Evolutionary conservation across 1,284 basidiomycete genomes (phyloP).

Genomic region (Ganoderma lingzhi): DNA sequence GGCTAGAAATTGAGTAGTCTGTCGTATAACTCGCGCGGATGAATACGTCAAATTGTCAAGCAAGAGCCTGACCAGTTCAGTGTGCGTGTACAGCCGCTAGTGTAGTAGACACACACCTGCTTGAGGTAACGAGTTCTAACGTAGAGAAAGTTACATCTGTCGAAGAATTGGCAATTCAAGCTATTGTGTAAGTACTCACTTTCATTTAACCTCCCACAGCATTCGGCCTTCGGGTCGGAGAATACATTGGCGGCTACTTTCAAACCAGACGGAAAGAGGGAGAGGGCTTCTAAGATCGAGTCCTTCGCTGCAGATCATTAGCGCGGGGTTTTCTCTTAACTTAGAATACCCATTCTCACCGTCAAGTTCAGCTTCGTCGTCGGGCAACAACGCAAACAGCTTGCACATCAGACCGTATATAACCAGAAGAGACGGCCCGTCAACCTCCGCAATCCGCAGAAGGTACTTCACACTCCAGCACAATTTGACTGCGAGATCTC

Average conservation of each 20-base stretch:
- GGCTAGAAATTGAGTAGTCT: conserved; percentile 43
- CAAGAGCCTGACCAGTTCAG: not conserved
- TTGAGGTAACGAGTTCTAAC: not conserved
- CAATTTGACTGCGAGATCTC: conserved; percentile 28
- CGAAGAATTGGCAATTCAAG: not conserved
- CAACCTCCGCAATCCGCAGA: conserved; percentile 14
- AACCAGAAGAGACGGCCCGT: not conserved
- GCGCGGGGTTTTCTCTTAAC: not conserved
- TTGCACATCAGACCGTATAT: conserved; percentile 19
- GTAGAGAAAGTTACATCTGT: not conserved
- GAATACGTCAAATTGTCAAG: not conserved
- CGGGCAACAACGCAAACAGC: conserved; percentile 30
- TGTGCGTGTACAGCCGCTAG: not conserved
- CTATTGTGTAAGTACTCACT: not conserved
- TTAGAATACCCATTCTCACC: conserved; percentile 15
- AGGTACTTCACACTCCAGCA: conserved; percentile 33
- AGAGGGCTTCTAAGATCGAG: conserved; percentile 49
- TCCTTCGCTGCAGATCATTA: conserved; percentile 47
- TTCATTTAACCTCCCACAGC: conserved; percentile 10
- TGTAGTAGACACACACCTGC: not conserved
- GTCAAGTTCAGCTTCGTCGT: conserved; percentile 14
- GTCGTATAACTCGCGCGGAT: conserved; percentile 12
- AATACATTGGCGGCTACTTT: conserved; percentile 22
- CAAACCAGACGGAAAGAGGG: conserved; percentile 23
- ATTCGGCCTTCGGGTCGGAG: conserved; percentile 23